Conservation (phyloP, 306 rosid genomes). For the Cyclanthera cordifolia region DNA sequence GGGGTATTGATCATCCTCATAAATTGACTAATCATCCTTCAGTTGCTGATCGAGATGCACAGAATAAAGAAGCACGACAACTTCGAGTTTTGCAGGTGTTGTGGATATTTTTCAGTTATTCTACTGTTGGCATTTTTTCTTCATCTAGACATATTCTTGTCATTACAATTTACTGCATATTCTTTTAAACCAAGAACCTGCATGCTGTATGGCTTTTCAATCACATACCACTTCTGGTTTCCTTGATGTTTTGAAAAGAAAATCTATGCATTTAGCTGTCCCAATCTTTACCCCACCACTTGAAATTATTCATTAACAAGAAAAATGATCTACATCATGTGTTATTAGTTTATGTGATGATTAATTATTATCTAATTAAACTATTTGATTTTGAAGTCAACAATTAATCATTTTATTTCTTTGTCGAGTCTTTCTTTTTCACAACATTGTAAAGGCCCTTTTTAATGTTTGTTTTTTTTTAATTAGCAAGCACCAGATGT, state of each 20-base stretch:
- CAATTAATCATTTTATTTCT: no score
- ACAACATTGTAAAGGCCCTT: no score
- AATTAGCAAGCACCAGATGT: no score
- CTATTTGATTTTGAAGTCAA: no score
- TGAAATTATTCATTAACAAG: neutral
- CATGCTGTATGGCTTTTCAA: neutral
- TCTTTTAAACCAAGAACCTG: neutral
- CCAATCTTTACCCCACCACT: neutral
- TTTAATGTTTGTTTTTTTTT: no score
- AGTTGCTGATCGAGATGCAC: conserved; percentile 84
- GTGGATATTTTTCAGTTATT: conserved; percentile 1
- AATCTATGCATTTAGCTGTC: neutral
- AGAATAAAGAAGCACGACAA: conserved; percentile 92
- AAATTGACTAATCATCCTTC: conserved; percentile 94
- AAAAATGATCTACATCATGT: neutral
- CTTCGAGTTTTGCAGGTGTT: conserved; percentile 67
- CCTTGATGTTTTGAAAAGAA: neutral
- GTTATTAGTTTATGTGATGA: neutral
- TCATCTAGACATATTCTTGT: neutral
- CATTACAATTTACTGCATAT: neutral
- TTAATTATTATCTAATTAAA: no score
- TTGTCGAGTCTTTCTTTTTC: no score
- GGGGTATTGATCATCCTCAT: conserved; percentile 78
- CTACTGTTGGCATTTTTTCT: neutral
- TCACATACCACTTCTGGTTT: neutral